These are phyloP conservation scores for Pseudodiploospora longispora DNA, from an alignment of 2,329 filamentous ascomycete genomes.

Conservation along the genomic window DNA sequence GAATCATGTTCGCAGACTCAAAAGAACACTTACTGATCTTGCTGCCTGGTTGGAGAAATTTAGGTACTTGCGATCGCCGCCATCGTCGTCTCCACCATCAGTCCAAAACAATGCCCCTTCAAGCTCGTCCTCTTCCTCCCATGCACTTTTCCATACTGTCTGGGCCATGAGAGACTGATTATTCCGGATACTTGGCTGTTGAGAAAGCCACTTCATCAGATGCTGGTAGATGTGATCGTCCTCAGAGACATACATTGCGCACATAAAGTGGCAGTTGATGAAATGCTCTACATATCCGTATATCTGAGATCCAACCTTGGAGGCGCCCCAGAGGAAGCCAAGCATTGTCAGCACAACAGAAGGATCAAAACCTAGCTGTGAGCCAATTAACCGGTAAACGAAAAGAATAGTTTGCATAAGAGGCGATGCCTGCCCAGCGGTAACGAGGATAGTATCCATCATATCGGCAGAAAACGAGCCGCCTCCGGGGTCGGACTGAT, in stretches of 20 bases:
- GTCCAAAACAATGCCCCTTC: constrained; percentile 29
- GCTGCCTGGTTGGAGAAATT: constrained; percentile 54
- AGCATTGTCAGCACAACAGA: constrained; percentile 36
- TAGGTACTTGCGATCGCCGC: constrained; percentile 34
- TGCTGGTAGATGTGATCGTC: constrained; percentile 51
- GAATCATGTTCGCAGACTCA: neutral
- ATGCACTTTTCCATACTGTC: constrained; percentile 45
- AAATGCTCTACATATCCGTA: constrained; percentile 27
- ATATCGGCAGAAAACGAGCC: constrained; percentile 21
- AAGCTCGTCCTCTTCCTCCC: constrained; percentile 45
- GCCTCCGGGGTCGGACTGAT: neutral
- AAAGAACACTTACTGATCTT: constrained; percentile 30
- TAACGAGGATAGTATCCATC: constrained; percentile 36
- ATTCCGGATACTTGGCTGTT: constrained; percentile 41
- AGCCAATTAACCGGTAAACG: constrained; percentile 36
- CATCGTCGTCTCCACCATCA: constrained; percentile 29
- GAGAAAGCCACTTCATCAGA: constrained; percentile 50
- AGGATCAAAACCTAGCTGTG: constrained; percentile 40
- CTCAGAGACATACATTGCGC: constrained; percentile 44
- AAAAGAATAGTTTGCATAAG: constrained; percentile 34
- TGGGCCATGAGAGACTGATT: constrained; percentile 48
- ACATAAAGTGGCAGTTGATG: constrained; percentile 39
- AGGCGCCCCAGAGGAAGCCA: constrained; percentile 40
- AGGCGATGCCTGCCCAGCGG: constrained; percentile 36
- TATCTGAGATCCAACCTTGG: constrained; percentile 26